A percentile compares a stretch with the other conserved stretches of the same genome.
Conservation (phyloP, 2,329 filamentous ascomycete genomes). For the Camillea tinctor region DNA sequence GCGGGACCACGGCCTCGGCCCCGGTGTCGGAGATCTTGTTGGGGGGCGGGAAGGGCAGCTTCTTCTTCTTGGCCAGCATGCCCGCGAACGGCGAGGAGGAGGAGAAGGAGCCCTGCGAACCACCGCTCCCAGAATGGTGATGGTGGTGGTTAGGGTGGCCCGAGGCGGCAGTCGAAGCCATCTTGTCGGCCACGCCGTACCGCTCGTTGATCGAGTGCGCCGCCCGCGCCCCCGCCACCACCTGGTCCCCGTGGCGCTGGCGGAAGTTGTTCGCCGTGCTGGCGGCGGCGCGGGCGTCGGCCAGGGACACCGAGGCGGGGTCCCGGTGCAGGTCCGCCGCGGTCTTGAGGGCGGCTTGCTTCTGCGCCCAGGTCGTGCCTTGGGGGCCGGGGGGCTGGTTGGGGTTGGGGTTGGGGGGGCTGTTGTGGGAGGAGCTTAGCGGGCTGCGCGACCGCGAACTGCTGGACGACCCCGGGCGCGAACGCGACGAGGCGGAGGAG, state of each 20-base stretch:
- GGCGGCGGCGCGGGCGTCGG: slow-evolving; percentile 58
- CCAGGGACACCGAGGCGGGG: slow-evolving; percentile 58
- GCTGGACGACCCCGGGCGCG: no score
- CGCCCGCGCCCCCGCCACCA: slow-evolving; percentile 56
- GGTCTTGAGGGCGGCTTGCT: slow-evolving; percentile 62
- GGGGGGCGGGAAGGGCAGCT: slow-evolving; percentile 39
- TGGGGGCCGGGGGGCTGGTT: slow-evolving; percentile 35
- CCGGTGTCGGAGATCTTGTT: slow-evolving; percentile 46
- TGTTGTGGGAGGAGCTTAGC: no score
- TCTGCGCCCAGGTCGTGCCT: slow-evolving; percentile 64
- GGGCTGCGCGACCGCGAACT: background rate
- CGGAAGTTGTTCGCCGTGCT: slow-evolving; percentile 67
- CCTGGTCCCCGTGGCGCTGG: slow-evolving; percentile 67
- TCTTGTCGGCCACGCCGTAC: slow-evolving; percentile 43
- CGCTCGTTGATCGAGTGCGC: slow-evolving; percentile 60
- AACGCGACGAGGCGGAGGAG: background rate
- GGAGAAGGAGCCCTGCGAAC: slow-evolving; percentile 1
- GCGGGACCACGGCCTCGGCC: slow-evolving; percentile 42
- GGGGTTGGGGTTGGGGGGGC: no score
- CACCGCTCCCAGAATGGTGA: background rate
- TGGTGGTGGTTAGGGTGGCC: background rate
- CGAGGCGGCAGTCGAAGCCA: background rate
- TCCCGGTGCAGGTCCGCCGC: slow-evolving; percentile 59
- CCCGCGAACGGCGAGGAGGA: slow-evolving; percentile 14
- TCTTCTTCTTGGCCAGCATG: slow-evolving; percentile 48